phyloP scores from a whole-genome alignment of 768 basidiomycete genomes.

The Boletus sp. region DNA sequence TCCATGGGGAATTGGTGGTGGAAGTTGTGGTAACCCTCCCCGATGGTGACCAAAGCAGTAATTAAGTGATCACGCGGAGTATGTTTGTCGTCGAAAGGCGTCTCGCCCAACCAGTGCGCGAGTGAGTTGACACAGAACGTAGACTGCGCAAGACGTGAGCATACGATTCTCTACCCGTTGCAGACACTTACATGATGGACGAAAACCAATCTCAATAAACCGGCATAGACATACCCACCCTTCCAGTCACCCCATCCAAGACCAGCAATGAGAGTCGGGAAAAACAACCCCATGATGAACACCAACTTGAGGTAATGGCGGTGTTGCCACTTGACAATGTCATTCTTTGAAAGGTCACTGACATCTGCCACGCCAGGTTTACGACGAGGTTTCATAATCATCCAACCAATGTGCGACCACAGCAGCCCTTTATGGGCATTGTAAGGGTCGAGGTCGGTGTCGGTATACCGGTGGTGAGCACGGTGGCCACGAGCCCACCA shows the following conservation, averaged over 20 bases:
- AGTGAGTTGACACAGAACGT: conserved; percentile 98
- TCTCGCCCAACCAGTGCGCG: conserved; percentile 93
- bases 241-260: conserved; percentile 80
- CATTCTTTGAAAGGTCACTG: conserved; percentile 78
- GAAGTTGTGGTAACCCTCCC: conserved; percentile 98
- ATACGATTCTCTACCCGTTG: background rate
- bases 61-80: conserved; percentile 87
- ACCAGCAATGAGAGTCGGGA: conserved; percentile 79
- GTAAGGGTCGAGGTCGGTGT: conserved; percentile 96
- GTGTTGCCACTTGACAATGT: conserved; percentile 86
- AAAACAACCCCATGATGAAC: conserved; percentile 62
- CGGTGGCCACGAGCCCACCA: conserved; percentile 99
- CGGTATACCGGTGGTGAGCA: conserved; percentile 95
- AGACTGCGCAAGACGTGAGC: conserved; percentile 49
- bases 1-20: conserved; percentile 98
- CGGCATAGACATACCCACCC: conserved; percentile 88
- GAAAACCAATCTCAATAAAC: conserved; percentile 72
- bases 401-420: conserved; percentile 90
- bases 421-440: conserved; percentile 86
- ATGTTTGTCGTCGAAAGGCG: conserved; percentile 94
- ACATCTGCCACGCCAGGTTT: conserved; percentile 90
- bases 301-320: conserved; percentile 71
- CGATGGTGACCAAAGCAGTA: conserved; percentile 88
- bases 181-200: conserved; percentile 75
- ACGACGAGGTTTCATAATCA: conserved; percentile 87